Conservation (phyloP, 2,329 filamentous ascomycete species). For the Penicillium concentricum region DNA sequence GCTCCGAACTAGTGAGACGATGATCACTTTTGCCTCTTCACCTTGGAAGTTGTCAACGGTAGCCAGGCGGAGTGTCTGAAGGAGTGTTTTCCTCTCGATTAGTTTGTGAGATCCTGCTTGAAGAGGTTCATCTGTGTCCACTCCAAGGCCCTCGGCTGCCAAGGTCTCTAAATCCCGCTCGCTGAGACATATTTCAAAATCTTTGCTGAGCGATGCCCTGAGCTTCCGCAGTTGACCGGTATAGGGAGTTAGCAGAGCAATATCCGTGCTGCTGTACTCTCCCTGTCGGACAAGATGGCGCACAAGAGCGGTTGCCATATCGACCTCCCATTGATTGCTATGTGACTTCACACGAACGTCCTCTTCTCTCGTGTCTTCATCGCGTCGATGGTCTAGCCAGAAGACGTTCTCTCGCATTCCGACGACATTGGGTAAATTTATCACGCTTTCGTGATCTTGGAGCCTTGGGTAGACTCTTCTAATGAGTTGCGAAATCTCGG, state of each 20-base stretch:
- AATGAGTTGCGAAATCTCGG: constrained; percentile 8
- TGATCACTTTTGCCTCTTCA: constrained; percentile 65
- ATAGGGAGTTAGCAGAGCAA: constrained; percentile 25
- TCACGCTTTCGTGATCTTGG: background rate
- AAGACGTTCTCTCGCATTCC: constrained; percentile 19
- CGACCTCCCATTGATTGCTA: constrained; percentile 20
- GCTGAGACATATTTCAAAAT: constrained; percentile 9
- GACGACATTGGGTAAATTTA: background rate
- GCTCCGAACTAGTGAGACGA: constrained; percentile 66
- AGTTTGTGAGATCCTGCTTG: too few relatives aligned
- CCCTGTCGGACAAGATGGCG: constrained; percentile 23
- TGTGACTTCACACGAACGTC: constrained; percentile 12
- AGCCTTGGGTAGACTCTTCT: constrained; percentile 8
- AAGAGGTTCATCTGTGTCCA: too few relatives aligned
- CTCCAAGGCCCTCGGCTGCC: background rate
- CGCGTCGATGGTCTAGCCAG: constrained; percentile 21
- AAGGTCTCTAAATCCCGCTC: constrained; percentile 9
- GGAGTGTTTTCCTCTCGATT: constrained; percentile 10
- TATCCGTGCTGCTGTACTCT: constrained; percentile 19
- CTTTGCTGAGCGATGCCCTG: constrained; percentile 1
- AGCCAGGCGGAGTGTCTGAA: constrained; percentile 40
- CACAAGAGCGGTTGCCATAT: constrained; percentile 22
- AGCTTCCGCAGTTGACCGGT: constrained; percentile 17
- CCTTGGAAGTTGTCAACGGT: constrained; percentile 72
- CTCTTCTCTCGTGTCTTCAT: constrained; percentile 13